Conservation (phyloP, 192 early-diverging fungal genomes). For the Spinellus fusiger region DNA sequence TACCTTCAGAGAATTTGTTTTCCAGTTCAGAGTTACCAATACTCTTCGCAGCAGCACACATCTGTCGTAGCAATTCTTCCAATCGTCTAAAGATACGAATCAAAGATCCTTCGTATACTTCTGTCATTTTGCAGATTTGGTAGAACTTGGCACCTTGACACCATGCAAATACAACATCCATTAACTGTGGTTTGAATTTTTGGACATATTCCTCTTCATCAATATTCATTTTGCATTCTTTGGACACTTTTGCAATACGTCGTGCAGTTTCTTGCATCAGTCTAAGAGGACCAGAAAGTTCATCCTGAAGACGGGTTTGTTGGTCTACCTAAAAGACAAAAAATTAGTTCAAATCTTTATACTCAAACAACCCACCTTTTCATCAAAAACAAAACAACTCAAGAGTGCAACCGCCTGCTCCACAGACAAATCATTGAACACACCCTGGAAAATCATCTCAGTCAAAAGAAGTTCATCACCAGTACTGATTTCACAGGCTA, state of each 20-base stretch:
- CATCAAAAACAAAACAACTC: constrained; percentile 88
- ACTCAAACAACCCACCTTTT: constrained; percentile 42
- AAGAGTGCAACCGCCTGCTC: constrained; percentile 84
- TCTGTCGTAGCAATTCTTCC: constrained; percentile 87
- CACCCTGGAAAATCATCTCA: constrained; percentile 95
- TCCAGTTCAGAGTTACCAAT: constrained; percentile 94
- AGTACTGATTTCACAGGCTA: constrained; percentile 93
- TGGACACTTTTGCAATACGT: constrained; percentile 77
- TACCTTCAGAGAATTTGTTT: constrained; percentile 87
- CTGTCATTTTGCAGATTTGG: constrained; percentile 93
- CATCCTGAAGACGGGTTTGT: constrained; percentile 55
- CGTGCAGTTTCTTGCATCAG: constrained; percentile 81
- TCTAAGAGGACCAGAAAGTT: constrained; percentile 69
- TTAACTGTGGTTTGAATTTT: constrained; percentile 80
- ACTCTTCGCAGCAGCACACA: constrained; percentile 84
- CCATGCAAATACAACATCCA: constrained; percentile 95
- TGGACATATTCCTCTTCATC: constrained; percentile 87
- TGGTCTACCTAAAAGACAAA: constrained; percentile 33
- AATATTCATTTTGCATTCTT: constrained; percentile 81
- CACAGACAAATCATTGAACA: constrained; percentile 87
- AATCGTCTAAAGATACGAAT: constrained; percentile 85
- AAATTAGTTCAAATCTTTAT: not conserved
- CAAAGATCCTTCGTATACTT: constrained; percentile 90
- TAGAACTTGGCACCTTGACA: constrained; percentile 85
- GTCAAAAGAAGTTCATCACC: constrained; percentile 94